Base-by-base conservation (phyloP, 148 eudicot genomes). In the Euryodendron excelsum region DNA sequence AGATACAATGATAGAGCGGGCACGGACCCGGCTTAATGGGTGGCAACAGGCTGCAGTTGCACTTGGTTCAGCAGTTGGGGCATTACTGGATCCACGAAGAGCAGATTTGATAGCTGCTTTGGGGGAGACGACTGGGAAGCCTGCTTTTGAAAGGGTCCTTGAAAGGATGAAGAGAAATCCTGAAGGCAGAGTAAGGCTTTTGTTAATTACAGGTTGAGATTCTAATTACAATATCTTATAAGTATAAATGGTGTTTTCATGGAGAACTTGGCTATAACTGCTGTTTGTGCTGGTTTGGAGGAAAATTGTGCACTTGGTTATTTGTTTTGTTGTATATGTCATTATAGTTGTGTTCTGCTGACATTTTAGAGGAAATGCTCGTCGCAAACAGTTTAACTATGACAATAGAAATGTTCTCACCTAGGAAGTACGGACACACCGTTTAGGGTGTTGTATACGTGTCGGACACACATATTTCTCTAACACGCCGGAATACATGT, bases 1-100 rank as follows among this genome's bases (percentile, higher is more conserved):
- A 68, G 65, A 33, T 82, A 79, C 50, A 80, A 91, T 92, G 97
- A 80, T 92, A 72, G 88, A 82, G 81, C 88, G 96, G 28, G 91
- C 91, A 39, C 92, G 87, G 28, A 80, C 91, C 18, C 86, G 80
- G 77, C 91, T 95, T 34, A 95, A 88, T 87, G 91, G 92, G 48
- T 91, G 91, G 94, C 96, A 95, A 80, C 89, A 85, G 77, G 96
- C 94, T 79, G 99, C 96, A 20, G 98, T 95, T 83, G 98, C 99
- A 20, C 75, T 93, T 80, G 99, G 98, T 45, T 95, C 99, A 36
- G 99, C 97, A 15, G 88, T 91, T 61, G 99, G 99, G 74, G 94
- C 99, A 25, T 85, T 95, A 62, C 74, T 93, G 52, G 98, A 95
- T 80, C 99, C 99, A 53, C 87, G 94, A 83, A 88, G 99, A 89